phyloP scores from a whole-genome alignment of 805 yeast genomes.

The Zygosaccharomyces siamensis region DNA sequence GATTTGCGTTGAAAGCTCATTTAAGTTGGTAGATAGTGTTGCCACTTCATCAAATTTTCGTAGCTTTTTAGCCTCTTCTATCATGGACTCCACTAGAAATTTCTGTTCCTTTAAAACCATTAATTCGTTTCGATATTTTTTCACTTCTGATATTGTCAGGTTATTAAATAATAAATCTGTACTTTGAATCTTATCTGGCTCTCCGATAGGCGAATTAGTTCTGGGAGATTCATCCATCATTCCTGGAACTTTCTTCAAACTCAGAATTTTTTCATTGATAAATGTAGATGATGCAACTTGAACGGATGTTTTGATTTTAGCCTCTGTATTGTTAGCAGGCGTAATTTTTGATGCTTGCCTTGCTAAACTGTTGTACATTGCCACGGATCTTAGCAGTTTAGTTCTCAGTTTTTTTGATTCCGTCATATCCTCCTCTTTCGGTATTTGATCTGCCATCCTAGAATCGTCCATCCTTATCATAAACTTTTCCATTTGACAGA shows the following conservation, averaged over 20 bases:
- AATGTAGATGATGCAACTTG: constrained; percentile 52
- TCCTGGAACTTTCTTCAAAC: constrained; percentile 56
- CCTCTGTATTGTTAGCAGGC: constrained; percentile 41
- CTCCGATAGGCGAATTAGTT: constrained; percentile 4
- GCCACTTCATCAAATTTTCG: constrained; percentile 74
- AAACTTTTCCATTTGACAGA: constrained; percentile 43
- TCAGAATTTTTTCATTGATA: constrained; percentile 62
- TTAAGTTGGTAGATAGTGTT: constrained; percentile 52
- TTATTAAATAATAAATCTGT: constrained; percentile 25
- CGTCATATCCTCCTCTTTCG: constrained; percentile 29
- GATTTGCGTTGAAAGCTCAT: constrained; percentile 52
- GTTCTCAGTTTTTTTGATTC: constrained; percentile 42
- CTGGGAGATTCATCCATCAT: constrained; percentile 6
- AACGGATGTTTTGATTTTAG: constrained; percentile 48
- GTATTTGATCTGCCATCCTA: constrained; percentile 15
- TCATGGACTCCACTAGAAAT: constrained; percentile 62
- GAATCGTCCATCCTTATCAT: constrained; percentile 36
- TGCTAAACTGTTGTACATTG: constrained; percentile 46
- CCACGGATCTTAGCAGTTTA: constrained; percentile 45
- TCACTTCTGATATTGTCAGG: constrained; percentile 49
- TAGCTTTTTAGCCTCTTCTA: constrained; percentile 55
- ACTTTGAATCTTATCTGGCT: constrained; percentile 13
- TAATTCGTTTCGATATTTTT: constrained; percentile 62
- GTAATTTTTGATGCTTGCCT: constrained; percentile 39
- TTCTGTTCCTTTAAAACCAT: constrained; percentile 86